Evolutionary conservation across 169 alveolate species (phyloP).

Genomic region (Plasmodium relictum): DNA sequence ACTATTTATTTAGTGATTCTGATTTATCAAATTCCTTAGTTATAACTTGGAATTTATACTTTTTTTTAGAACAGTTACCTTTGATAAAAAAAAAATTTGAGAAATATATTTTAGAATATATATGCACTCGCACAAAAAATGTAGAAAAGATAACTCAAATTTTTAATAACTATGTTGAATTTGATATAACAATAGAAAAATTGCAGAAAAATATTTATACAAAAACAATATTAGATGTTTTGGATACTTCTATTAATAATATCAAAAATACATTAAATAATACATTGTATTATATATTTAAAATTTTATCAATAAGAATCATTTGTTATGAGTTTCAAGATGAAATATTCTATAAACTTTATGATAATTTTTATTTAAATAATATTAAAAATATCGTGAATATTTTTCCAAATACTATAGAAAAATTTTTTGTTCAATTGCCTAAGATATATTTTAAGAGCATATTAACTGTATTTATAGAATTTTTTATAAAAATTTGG

Average conservation of each 20-base stretch:
- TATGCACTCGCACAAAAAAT: slow-evolving; percentile 26
- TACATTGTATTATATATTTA: slow-evolving; percentile 49
- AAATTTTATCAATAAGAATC: slow-evolving; percentile 63
- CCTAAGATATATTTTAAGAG: slow-evolving; percentile 39
- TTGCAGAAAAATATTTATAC: slow-evolving; percentile 64
- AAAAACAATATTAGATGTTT: slow-evolving; percentile 54
- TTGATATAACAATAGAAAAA: slow-evolving; percentile 26
- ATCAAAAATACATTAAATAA: slow-evolving; percentile 67
- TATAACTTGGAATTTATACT: slow-evolving; percentile 62
- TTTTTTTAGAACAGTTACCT: slow-evolving; percentile 56
- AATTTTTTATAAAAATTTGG: slow-evolving; percentile 74
- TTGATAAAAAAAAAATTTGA: slow-evolving; percentile 53
- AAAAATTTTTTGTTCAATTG: slow-evolving; percentile 42
- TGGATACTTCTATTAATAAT: slow-evolving; percentile 55
- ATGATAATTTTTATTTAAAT: slow-evolving; percentile 36
- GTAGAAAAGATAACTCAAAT: slow-evolving; percentile 31
- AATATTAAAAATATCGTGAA: slow-evolving; percentile 10
- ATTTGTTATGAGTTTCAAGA: slow-evolving; percentile 69
- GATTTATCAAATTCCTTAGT: slow-evolving; percentile 61
- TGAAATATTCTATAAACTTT: slow-evolving; percentile 65
- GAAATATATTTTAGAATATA: slow-evolving; percentile 56
- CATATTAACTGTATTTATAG: slow-evolving; percentile 59
- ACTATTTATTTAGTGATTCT: slow-evolving; percentile 48
- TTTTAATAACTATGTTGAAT: slow-evolving; percentile 14
- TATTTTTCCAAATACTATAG: slow-evolving; percentile 65